A percentile compares a stretch with the other conserved stretches of the same genome.
Evolutionary conservation across 2,329 filamentous ascomycete species (phyloP).

Genomic region (Diaporthe capsici): DNA sequence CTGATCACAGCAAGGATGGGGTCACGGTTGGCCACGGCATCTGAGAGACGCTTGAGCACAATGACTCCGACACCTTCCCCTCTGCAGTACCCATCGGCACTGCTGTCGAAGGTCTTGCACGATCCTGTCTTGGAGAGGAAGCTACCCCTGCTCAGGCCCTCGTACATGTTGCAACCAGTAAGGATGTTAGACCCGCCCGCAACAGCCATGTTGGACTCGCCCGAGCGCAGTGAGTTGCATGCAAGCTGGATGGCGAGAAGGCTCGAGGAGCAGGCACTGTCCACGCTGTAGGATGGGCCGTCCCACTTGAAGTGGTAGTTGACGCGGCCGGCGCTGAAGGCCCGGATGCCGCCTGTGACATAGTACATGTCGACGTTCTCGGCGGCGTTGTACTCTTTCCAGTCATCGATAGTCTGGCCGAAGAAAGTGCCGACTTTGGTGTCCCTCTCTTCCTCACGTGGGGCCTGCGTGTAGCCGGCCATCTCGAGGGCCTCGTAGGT

Average conservation of each 20-base stretch:
- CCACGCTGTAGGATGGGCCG: conserved; percentile 53
- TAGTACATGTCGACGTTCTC: conserved; percentile 43
- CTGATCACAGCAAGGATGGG: conserved; percentile 46
- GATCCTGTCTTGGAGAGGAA: conserved; percentile 66
- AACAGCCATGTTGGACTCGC: conserved; percentile 75
- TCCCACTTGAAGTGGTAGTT: conserved; percentile 56
- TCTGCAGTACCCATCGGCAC: conserved; percentile 64
- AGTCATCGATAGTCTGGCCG: conserved; percentile 69
- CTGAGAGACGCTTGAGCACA: conserved; percentile 61
- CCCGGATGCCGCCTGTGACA: conserved; percentile 48
- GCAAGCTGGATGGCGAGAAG: conserved; percentile 57
- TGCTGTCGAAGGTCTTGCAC: conserved; percentile 52
- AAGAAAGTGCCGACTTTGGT: conserved; percentile 71
- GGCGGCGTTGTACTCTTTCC: conserved; percentile 72
- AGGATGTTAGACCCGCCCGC: conserved; percentile 75
- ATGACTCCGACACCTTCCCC: conserved; percentile 63
- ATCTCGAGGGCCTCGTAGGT: conserved; percentile 47
- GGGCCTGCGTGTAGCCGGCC: conserved; percentile 60
- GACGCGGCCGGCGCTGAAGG: conserved; percentile 52
- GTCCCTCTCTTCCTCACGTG: conserved; percentile 53
- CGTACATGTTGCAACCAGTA: conserved; percentile 75
- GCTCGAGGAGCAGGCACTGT: conserved; percentile 56
- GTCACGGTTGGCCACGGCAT: conserved; percentile 63
- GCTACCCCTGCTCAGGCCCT: conserved; percentile 72
- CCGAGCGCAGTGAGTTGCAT: conserved; percentile 68